Evolutionary conservation across 1,284 basidiomycete genomes (phyloP), one percentile per base, ranked within the genome.

Genomic region (Ganoderma sinense): DNA sequence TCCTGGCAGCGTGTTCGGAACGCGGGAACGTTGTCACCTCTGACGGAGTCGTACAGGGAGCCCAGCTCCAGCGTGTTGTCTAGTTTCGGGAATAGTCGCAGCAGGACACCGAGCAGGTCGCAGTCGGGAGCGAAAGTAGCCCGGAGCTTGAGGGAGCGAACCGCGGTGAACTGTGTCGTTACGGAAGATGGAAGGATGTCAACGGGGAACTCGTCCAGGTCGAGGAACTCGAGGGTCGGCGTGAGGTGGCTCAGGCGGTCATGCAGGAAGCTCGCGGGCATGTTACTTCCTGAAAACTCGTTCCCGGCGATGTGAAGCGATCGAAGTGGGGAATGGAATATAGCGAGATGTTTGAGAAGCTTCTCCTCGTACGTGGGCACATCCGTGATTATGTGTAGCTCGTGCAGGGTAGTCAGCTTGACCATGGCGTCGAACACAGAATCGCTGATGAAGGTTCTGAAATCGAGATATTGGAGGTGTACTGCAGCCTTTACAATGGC

Each of bases 31-130:
- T 39, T 11, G 2, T n/a, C 33, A 10, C n/a, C 33, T 13, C 2
- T 36, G 18, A 18, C 18, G 33, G 4, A 29, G 8, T 7, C 36
- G 31, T 29, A 4, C 18, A 33, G 5, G 11, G 36, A 39, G 36
- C 3, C 36, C 8, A 39, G 4, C 36, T 39, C 36, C 11, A 39
- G 36, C 16, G 56, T 23, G 33, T 20, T 10, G n/a, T 59, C 31
- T 10, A 59, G 36, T n/a, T 59, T 59, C 10, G 56, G 56, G 56
- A 59, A 59, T 14, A 59, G 56, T 23, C n/a, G 29, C 20, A 59
- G 18, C 13, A 59, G 33, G 33, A 39, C 20, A 20, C 16, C 56
- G 5, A 59, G 18, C n/a, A n/a, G 33, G 16, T n/a, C 18, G n/a
- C n/a, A 14, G 18, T 23, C 33, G 33, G 10, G 20, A 8, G 43